A percentile compares a stretch with the other conserved stretches of the same genome.
phyloP scores from a whole-genome alignment of 2,329 filamentous ascomycete genomes.

The Ceratocystis harringtonii region DNA sequence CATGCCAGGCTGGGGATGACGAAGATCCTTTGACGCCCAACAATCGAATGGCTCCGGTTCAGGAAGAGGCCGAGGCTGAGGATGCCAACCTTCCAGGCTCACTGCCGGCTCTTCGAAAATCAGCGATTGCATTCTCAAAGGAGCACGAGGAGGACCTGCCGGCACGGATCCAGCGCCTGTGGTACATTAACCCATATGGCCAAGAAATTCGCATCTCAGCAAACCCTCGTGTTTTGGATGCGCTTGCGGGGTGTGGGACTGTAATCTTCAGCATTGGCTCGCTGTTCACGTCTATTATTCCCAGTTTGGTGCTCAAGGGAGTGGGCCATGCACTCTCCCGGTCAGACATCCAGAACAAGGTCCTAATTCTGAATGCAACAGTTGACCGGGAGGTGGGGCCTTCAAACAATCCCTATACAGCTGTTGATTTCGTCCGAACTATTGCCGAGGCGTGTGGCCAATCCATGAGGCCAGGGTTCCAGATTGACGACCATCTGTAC shows the following conservation, averaged over 20 bases:
- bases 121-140: constrained; percentile 74
- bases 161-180: constrained; percentile 63
- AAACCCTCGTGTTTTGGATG: constrained; percentile 63
- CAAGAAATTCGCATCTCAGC: constrained; percentile 78
- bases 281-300: constrained; percentile 78
- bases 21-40: constrained; percentile 15
- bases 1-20: constrained; percentile 16
- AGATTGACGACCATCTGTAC: constrained; percentile 33
- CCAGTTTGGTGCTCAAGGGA: constrained; percentile 60
- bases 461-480: constrained; percentile 37
- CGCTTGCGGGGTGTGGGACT: constrained; percentile 47
- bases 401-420: constrained; percentile 46
- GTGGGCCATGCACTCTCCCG: constrained; percentile 46
- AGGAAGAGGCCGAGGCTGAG: constrained; percentile 49
- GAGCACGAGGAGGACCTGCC: constrained; percentile 58
- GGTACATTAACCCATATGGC: constrained; percentile 99
- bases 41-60: constrained; percentile 17
- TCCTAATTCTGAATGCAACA: constrained; percentile 71
- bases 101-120: constrained; percentile 61
- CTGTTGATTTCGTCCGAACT: constrained; percentile 66
- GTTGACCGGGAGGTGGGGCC: constrained; percentile 80
- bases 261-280: constrained; percentile 90
- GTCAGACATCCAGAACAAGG: constrained; percentile 45
- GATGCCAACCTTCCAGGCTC: constrained; percentile 72
- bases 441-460: constrained; percentile 61